Evolutionary conservation across 371 early-diverging fungal species (phyloP), one percentile per base, ranked within the genome.

Genomic region (Phascolomyces articulosus): DNA sequence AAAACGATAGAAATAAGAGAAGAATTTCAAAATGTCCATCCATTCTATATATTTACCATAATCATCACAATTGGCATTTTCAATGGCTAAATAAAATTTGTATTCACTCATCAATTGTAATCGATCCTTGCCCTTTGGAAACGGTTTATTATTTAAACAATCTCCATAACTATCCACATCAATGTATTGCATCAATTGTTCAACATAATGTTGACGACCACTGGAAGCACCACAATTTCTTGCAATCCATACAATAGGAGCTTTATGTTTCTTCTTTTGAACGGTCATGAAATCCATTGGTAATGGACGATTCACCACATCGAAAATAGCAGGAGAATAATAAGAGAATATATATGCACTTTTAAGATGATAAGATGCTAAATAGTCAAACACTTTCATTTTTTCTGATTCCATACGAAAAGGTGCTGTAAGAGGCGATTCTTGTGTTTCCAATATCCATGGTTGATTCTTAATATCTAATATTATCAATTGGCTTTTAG

Each of bases 21-120:
- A 29, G 29, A 60, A 23, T 20, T 31, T n/a, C n/a, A n/a, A n/a
- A n/a, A n/a, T n/a, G n/a, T n/a, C n/a, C n/a, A n/a, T n/a, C n/a
- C n/a, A n/a, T n/a, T n/a, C n/a, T n/a, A n/a, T n/a, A n/a, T 28
- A 20, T 38, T 21, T 70, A 74, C 78, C 79, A 69, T 79, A 79
- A 47, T 75, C 69, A 40, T 71, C 77, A 29, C 80, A 80, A 49
- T 80, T 80, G 21, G 77, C 71, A 58, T 77, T 77, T 34, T 80
- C 80, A 24, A 75, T 66, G 1, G 77, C 67, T 13, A 80, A 58
- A 64, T 80, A 77, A 63, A 80, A 80, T 54, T 80, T 80, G 60
- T 80, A 75, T 60, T 74, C 74, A 15, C 55, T 49, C 63, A 74
- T 63, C 3, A 70, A 51, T 4, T 65, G 63, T 40, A 60, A 55